These are phyloP conservation scores for Globisporangium cylindrosporum DNA, from an alignment of 352 stramenopile species.

Conservation along the genomic window DNA sequence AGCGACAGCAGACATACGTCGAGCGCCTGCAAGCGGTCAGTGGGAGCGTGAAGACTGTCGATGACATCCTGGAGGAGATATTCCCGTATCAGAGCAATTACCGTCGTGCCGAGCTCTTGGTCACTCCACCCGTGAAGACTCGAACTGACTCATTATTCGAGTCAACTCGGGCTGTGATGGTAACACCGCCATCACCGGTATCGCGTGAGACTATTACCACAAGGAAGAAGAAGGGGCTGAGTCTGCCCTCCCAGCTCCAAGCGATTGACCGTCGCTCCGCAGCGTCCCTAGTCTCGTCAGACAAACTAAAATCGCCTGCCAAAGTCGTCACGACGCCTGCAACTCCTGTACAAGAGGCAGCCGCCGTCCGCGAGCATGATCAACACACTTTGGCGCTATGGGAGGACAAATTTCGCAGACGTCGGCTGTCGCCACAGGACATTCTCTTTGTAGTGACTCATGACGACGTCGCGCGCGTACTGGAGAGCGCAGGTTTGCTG, in stretches of 20 bases:
- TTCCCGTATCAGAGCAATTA: conserved; percentile 32
- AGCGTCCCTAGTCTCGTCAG: not conserved
- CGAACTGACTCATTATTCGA: not conserved
- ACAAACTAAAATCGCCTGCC: not conserved
- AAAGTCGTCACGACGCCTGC: not conserved
- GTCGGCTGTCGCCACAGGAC: conserved; percentile 36
- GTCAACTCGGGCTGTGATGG: not conserved
- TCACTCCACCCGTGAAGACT: conserved; percentile 3
- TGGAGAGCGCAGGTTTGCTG: conserved; percentile 49
- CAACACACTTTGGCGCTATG: conserved; percentile 35
- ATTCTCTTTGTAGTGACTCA: conserved; percentile 43
- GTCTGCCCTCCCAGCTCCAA: conserved; percentile 10
- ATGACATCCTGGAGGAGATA: conserved; percentile 32
- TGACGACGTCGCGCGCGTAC: conserved; percentile 29
- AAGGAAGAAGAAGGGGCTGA: conserved; percentile 18
- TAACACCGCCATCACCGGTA: not conserved
- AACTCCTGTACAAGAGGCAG: not conserved
- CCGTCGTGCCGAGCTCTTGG: conserved; percentile 17
- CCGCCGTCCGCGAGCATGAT: conserved; percentile 3
- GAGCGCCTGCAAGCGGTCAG: conserved; percentile 21
- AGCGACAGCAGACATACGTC: conserved; percentile 17
- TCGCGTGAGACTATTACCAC: not conserved
- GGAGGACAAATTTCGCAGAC: conserved; percentile 53
- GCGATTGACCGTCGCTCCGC: not conserved
- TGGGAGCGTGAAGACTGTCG: conserved; percentile 24